phyloP scores from a whole-genome alignment of 139 green algal genomes.

The Haematococcus sp. region DNA sequence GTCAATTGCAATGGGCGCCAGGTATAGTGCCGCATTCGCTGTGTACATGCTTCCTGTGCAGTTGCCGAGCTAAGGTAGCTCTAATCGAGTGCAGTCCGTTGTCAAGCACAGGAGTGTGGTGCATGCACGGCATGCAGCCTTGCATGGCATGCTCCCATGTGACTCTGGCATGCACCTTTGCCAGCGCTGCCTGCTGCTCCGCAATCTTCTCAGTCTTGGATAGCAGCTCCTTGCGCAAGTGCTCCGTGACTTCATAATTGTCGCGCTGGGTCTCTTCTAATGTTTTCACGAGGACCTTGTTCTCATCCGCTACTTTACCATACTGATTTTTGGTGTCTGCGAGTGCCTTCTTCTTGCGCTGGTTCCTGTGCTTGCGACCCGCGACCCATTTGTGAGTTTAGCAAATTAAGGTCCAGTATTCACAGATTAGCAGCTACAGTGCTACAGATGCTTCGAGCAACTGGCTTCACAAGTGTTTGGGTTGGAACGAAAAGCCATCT shows the following conservation, averaged over 20 bases:
- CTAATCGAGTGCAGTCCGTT: no score
- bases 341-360: conserved; percentile 73
- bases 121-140: no score
- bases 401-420: not conserved
- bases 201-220: conserved; percentile 61
- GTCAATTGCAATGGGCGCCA: no score
- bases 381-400: conserved; percentile 3
- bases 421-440: not conserved
- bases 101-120: no score
- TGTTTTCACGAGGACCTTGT: conserved; percentile 57
- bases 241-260: conserved; percentile 70
- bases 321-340: conserved; percentile 55
- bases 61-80: no score
- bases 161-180: conserved; percentile 26
- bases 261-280: conserved; percentile 59
- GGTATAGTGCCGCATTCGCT: no score
- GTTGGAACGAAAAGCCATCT: no score
- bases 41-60: no score
- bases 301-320: conserved; percentile 51
- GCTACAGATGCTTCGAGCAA: not conserved
- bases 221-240: conserved; percentile 63
- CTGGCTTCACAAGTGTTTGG: not conserved
- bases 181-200: conserved; percentile 44
- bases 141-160: not conserved
- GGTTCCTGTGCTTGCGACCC: conserved; percentile 44